Evolutionary conservation across 257 asterid species (phyloP), one percentile per base, ranked within the genome.

Genomic region (Primulina eburnea): DNA sequence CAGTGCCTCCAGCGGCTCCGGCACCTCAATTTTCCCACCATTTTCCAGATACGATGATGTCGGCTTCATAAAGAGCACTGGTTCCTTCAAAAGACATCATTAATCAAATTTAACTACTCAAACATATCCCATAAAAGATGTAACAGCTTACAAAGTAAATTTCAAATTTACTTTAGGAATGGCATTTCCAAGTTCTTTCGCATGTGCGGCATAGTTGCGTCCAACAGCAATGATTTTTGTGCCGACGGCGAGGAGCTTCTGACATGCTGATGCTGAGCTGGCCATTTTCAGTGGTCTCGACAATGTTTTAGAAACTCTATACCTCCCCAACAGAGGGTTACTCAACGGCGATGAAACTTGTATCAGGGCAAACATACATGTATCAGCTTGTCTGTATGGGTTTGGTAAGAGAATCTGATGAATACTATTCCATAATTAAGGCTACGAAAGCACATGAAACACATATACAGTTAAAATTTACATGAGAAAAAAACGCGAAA

Each of bases 151-250:
- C 20, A 56, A 47, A 35, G 29, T 3, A 6, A 56, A 77, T 17
- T 56, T 16, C 8, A 34, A 6, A 47, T 1, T 37, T 60, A 88
- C 97, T 78, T 87, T 93, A 37, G 98, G 97, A 35, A 90, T 87
- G 68, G 97, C 90, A 83, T 92, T 90, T 52, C 97, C 96, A 71
- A 93, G 94, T 70, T 93, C 98, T 35, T 87, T 93, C 32, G 97
- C 97, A 84, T 93, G 96, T 60, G 96, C 97, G 47, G 93, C 98
- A 85, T 93, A 93, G 82, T 93, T 93, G 35, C 98, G 96, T 64
- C 98, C 97, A 71, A 93, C 98, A 80, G 79, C 95, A 76, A 93
- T 80, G 85, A 93, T 89, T 69, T 93, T 93, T 67, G 97, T 90
- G 70, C 96, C 94, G 65, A 76, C 85, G 53, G 76, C 69, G 20